phyloP scores from a whole-genome alignment of 1,139 yeast genomes.

The Waltiozyma sp. region DNA sequence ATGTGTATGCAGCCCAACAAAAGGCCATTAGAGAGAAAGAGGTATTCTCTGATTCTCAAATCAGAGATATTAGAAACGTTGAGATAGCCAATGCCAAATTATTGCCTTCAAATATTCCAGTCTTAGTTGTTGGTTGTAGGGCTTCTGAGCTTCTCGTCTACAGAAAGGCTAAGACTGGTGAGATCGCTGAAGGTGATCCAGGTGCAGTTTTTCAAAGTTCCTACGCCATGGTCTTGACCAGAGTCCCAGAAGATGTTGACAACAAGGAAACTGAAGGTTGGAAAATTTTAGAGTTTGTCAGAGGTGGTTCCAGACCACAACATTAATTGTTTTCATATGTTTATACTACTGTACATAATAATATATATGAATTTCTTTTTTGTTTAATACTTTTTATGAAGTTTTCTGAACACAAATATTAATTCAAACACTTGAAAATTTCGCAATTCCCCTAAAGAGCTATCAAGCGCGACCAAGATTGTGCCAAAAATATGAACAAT shows the following conservation, averaged over 20 bases:
- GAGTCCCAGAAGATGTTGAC: slow-evolving; percentile 86
- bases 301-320: slow-evolving; percentile 88
- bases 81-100: slow-evolving; percentile 84
- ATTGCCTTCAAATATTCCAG: slow-evolving; percentile 88
- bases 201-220: slow-evolving; percentile 88
- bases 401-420: no score
- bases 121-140: slow-evolving; percentile 86
- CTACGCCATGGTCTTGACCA: slow-evolving; percentile 91
- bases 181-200: slow-evolving; percentile 92
- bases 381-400: no score
- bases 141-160: slow-evolving; percentile 93
- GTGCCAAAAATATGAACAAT: no score
- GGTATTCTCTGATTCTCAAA: slow-evolving; percentile 80
- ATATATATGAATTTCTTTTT: no score
- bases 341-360: no score
- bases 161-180: slow-evolving; percentile 85
- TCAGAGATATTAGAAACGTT: slow-evolving; percentile 90
- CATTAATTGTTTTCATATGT: no score
- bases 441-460: no score
- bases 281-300: slow-evolving; percentile 90
- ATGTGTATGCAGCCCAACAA: slow-evolving; percentile 89
- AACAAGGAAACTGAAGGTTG: slow-evolving; percentile 93
- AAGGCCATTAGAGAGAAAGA: slow-evolving; percentile 91
- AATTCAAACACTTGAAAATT: no score
- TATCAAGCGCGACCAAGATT: no score